Evolutionary conservation across 73 alveolate species (phyloP).

Genomic region (Paramecium caudatum): DNA sequence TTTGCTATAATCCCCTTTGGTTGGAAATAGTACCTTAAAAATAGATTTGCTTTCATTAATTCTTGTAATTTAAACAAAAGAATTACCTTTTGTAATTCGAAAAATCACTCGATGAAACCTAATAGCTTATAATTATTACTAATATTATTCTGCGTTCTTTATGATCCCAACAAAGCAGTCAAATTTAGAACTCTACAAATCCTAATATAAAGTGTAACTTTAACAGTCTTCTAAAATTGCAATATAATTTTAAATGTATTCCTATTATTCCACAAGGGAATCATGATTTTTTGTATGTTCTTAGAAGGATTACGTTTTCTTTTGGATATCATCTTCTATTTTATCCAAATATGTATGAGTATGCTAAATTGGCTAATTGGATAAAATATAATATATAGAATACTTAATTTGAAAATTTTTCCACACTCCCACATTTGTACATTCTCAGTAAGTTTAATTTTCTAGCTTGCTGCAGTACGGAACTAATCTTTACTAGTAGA

Average conservation of each 20-base stretch:
- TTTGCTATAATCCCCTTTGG: conserved; percentile 3
- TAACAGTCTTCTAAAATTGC: not conserved
- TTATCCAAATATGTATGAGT: conserved; percentile 60
- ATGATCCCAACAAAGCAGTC: conserved; percentile 53
- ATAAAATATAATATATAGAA: conserved; percentile 9
- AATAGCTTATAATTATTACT: not conserved
- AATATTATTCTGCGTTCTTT: conserved; percentile 20
- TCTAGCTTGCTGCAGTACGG: conserved; percentile 9
- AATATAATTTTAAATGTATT: conserved; percentile 10
- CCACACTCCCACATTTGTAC: not conserved
- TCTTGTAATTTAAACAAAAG: not conserved
- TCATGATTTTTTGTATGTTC: conserved; percentile 34
- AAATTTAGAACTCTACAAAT: conserved; percentile 31
- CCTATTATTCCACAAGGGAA: not conserved
- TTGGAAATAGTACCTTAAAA: conserved; percentile 33
- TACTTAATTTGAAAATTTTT: conserved; percentile 17
- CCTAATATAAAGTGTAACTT: not conserved
- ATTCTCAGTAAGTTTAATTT: not conserved
- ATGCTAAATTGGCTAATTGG: conserved; percentile 3
- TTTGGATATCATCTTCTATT: conserved; percentile 52
- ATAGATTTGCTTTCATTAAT: not conserved
- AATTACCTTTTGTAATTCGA: conserved; percentile 69
- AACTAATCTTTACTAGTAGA: not conserved
- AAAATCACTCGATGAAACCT: conserved; percentile 61
- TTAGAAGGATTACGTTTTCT: not conserved